Evolutionary conservation across 169 alveolate genomes (phyloP).

Genomic region (Hammondia hammondi): DNA sequence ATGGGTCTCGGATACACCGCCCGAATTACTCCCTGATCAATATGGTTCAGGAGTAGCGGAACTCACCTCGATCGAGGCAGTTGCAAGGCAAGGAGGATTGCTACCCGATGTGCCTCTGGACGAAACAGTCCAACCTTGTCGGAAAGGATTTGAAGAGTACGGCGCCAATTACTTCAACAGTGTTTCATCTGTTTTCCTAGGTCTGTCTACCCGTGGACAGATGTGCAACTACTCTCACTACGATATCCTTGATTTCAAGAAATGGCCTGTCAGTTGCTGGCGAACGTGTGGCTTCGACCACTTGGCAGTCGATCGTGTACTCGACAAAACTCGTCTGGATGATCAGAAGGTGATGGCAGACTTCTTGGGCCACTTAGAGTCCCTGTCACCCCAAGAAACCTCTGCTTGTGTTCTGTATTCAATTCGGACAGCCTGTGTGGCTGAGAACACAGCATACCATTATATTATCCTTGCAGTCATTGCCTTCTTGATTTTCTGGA

Average conservation of each 20-base stretch:
- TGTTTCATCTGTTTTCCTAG: not conserved
- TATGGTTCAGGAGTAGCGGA: not conserved
- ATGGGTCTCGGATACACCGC: not conserved
- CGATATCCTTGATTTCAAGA: constrained; percentile 27
- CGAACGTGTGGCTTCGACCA: constrained; percentile 9
- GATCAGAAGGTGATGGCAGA: not conserved
- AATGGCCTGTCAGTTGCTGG: constrained; percentile 16
- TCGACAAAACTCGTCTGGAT: not conserved
- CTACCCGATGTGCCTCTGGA: not conserved
- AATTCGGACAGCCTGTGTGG: constrained; percentile 9
- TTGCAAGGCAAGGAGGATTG: not conserved
- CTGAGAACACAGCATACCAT: not conserved
- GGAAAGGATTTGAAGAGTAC: not conserved
- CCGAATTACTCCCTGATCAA: not conserved
- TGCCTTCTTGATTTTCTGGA: not conserved
- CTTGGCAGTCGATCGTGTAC: not conserved
- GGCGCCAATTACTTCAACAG: not conserved
- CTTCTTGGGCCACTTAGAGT: not conserved
- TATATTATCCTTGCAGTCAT: not conserved
- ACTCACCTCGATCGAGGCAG: not conserved
- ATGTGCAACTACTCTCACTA: constrained; percentile 30
- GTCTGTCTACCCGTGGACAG: not conserved
- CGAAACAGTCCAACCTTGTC: not conserved
- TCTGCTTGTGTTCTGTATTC: not conserved
- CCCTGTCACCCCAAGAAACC: not conserved